Percentiles rank a stretch among this genome's conserved stretches.
These are phyloP conservation scores for Lentinula detonsa DNA, from an alignment of 768 basidiomycete species.

Conservation along the genomic window DNA sequence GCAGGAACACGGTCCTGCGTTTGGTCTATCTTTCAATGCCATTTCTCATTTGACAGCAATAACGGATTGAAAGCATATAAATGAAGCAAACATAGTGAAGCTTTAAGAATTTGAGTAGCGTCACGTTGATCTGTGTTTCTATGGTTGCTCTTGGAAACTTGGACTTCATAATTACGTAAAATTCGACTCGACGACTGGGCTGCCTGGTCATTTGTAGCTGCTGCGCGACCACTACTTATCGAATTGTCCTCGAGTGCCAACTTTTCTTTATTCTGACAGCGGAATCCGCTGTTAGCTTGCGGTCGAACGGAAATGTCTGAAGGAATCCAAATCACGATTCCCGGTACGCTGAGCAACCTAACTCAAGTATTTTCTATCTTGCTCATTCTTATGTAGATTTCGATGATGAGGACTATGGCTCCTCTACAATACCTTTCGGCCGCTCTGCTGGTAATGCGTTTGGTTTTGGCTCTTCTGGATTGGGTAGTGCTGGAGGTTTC, in stretches of 20 bases:
- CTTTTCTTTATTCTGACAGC: neutral
- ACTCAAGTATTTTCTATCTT: conserved; percentile 1
- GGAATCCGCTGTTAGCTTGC: neutral
- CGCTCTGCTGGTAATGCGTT: conserved; percentile 42
- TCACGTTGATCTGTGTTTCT: too few species aligned
- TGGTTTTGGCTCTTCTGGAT: conserved; percentile 29
- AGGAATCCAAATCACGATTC: conserved; percentile 61
- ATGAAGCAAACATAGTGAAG: too few species aligned
- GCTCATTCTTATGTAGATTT: conserved; percentile 46
- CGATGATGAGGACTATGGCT: conserved; percentile 64
- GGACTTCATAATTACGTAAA: too few species aligned
- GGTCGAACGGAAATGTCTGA: conserved; percentile 19
- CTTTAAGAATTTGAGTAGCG: too few species aligned
- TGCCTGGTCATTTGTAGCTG: too few species aligned
- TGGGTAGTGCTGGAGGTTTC: conserved; percentile 18
- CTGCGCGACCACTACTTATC: neutral
- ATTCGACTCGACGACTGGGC: too few species aligned
- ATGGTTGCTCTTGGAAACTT: too few species aligned
- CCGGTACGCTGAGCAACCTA: conserved; percentile 32
- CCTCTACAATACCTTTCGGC: conserved; percentile 66
- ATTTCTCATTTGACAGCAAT: too few species aligned
- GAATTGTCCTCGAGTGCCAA: neutral
- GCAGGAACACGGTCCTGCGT: too few species aligned
- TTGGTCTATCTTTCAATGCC: too few species aligned
- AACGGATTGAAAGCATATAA: too few species aligned